These are phyloP conservation scores for Cadophora sp. DNA, from an alignment of 2,329 filamentous ascomycete genomes.

Conservation along the genomic window DNA sequence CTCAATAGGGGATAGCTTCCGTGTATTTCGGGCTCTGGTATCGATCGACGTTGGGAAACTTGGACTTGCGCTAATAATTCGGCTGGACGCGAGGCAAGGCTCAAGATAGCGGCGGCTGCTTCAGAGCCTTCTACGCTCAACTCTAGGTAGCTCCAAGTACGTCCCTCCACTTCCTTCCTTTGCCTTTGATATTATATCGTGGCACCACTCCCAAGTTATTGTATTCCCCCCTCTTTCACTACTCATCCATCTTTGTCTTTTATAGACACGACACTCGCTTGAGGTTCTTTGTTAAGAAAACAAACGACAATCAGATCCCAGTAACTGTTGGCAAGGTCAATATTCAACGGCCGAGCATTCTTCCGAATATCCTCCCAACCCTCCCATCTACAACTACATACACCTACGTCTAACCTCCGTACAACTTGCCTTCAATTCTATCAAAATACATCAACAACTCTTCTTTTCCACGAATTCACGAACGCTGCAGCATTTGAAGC, in stretches of 20 bases:
- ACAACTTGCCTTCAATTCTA: neutral
- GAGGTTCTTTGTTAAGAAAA: neutral
- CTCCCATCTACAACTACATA: neutral
- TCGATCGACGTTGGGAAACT: slow-evolving; percentile 14
- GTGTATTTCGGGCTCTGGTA: neutral
- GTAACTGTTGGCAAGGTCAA: neutral
- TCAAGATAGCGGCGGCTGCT: slow-evolving; percentile 3
- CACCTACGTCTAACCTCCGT: neutral
- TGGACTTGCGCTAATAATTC: too few relatives aligned
- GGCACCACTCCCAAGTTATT: neutral
- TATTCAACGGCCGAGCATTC: slow-evolving; percentile 8
- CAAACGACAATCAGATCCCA: neutral
- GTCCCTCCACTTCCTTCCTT: slow-evolving; percentile 10
- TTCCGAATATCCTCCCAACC: neutral
- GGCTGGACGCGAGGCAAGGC: slow-evolving; percentile 12
- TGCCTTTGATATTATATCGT: neutral
- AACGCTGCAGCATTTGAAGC: neutral
- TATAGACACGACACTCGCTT: slow-evolving; percentile 21
- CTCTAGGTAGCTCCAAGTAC: neutral
- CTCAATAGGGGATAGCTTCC: neutral
- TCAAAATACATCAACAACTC: neutral
- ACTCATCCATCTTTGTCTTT: slow-evolving; percentile 1
- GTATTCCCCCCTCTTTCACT: neutral
- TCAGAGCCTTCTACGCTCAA: slow-evolving; percentile 13
- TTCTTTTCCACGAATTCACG: too few relatives aligned